A percentile compares a stretch with the other conserved stretches of the same genome.
These are phyloP conservation scores for Globisporangium alternatum DNA, from an alignment of 352 stramenopile genomes.

Conservation along the genomic window DNA sequence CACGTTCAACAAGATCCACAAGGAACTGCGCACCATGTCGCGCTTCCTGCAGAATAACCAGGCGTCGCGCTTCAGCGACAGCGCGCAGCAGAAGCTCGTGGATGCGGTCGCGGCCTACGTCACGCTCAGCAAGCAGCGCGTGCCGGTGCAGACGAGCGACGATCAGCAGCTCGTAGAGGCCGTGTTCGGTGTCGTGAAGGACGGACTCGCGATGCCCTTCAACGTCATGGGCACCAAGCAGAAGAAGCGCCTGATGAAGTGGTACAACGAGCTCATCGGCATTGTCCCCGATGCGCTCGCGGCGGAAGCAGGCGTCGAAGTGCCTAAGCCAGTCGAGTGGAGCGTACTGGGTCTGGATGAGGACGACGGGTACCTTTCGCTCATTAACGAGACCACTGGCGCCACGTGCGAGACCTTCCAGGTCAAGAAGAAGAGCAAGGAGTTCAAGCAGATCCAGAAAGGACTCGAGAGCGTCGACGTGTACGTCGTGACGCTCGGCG, in stretches of 20 bases:
- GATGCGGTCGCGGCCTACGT: conserved; percentile 71
- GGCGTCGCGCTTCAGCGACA: conserved; percentile 70
- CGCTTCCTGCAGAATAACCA: conserved; percentile 82
- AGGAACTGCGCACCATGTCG: conserved; percentile 72
- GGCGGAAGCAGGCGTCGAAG: conserved; percentile 19
- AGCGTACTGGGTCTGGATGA: conserved; percentile 68
- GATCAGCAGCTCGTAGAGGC: conserved; percentile 51
- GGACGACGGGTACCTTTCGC: conserved; percentile 65
- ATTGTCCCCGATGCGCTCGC: conserved; percentile 40
- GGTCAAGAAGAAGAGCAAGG: conserved; percentile 58
- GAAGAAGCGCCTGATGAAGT: conserved; percentile 81
- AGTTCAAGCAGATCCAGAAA: conserved; percentile 74
- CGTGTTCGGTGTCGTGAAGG: conserved; percentile 69
- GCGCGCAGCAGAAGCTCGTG: conserved; percentile 76
- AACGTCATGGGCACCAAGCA: conserved; percentile 78
- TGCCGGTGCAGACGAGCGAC: conserved; percentile 14
- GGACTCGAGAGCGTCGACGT: conserved; percentile 57
- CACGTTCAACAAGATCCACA: conserved; percentile 51
- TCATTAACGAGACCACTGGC: conserved; percentile 62
- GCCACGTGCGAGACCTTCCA: conserved; percentile 70
- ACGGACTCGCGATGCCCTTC: conserved; percentile 81
- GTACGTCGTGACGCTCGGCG: conserved; percentile 45
- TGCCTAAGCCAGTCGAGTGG: conserved; percentile 33
- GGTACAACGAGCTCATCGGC: conserved; percentile 81
- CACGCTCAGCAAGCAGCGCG: conserved; percentile 47